Base-by-base conservation (phyloP, 345 rosid species). In the Populus deltoides region DNA sequence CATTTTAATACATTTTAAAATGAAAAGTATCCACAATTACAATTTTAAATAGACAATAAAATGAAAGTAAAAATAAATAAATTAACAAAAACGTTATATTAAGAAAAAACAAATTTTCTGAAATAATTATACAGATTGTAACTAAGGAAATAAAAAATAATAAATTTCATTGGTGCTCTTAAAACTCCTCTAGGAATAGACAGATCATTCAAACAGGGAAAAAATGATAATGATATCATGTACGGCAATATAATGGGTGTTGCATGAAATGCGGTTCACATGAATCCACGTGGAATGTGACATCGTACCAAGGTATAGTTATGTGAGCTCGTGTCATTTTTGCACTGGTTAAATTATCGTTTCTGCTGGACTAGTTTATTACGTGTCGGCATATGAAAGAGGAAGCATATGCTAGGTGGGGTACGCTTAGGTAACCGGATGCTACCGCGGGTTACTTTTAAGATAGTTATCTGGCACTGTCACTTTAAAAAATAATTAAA, bases 251-350 rank as follows among this genome's bases (percentile, higher is more conserved):
- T 71, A 35, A 29, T 39, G 65, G 80, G 51, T 41, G 20, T 57
- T 62, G 39, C 82, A 73, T 78, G 79, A 78, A 81, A 66, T 74
- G 70, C 71, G 80, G 85, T 79, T 79, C 80, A 65, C 47, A 82
- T 81, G 65, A 74, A 8, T 66, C 75, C 83, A 86, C 88, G 86
- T 83, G 85, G 78, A 53, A 35, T 36, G 45, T 38, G 80, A 71
- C 75, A 71, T 16, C 12, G 3, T 57, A 70, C 25, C 79, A 18
- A 68, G 41, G 18, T 38, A 6, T 39, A 47, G 71, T 38, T 27
- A 25, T 12, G 35, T 7, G 1, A 45, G 25, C 18, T 43, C 6
- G 10, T 27, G 38, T 33, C 29, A 2, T 39, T 39, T 57, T 33
- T 75, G 7, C 0, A n/a, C 15, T 31, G 70, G 29, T 18, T 49